Conservation (phyloP, 306 rosid species). For the Rubus idaeus region DNA sequence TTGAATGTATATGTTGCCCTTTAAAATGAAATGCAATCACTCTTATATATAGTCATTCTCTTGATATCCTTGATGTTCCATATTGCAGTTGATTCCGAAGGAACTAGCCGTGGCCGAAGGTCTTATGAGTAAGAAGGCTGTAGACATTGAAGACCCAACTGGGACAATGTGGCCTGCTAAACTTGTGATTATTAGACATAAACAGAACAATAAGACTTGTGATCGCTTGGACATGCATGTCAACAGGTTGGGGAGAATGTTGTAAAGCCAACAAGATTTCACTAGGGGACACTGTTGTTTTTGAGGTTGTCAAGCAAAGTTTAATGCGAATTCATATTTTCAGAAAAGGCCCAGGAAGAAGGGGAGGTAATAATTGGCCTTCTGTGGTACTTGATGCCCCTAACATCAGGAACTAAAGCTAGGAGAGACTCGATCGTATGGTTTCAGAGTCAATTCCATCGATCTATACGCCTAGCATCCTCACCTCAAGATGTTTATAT, state of each 20-base stretch:
- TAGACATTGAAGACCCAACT: constrained; percentile 3
- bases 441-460: not conserved
- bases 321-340: not conserved
- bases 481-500: not conserved
- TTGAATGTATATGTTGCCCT: not conserved
- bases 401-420: not conserved
- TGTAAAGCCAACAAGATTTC: constrained; percentile 3
- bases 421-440: too few species aligned
- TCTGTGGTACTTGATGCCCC: not conserved
- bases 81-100: constrained; percentile 2
- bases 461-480: not conserved
- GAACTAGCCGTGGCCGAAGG: not conserved
- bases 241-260: constrained; percentile 8
- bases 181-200: not conserved
- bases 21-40: not conserved
- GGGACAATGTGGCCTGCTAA: constrained; percentile 9
- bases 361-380: not conserved
- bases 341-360: not conserved
- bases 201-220: not conserved
- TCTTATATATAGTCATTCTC: not conserved
- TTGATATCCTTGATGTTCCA: constrained; percentile 4
- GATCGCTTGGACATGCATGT: not conserved
- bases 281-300: not conserved
- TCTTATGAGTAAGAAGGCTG: not conserved
- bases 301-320: constrained; percentile 7